Evolutionary conservation across 139 green algal species (phyloP).

Genomic region (Ettlia oleoabundans): DNA sequence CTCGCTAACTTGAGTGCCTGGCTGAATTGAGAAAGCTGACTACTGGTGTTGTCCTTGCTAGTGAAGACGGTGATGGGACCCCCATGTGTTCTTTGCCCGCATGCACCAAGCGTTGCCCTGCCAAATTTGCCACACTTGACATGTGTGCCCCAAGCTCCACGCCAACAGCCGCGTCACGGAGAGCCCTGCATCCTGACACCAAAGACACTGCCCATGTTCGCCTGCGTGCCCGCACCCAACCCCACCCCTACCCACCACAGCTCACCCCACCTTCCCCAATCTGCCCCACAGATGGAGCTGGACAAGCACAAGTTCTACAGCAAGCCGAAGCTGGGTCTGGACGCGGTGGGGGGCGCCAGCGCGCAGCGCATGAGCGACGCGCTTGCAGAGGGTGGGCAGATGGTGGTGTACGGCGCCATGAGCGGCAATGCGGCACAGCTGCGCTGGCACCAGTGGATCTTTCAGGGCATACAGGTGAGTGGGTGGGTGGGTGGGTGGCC

Average conservation of each 20-base stretch:
- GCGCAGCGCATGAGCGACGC: slow-evolving; percentile 67
- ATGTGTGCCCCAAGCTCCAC: too few relatives aligned
- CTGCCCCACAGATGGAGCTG: slow-evolving; percentile 58
- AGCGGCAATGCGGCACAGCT: slow-evolving; percentile 63
- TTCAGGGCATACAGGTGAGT: slow-evolving; percentile 48
- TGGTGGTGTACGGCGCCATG: slow-evolving; percentile 87
- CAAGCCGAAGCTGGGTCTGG: slow-evolving; percentile 84
- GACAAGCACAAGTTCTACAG: slow-evolving; percentile 82
- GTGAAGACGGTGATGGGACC: too few relatives aligned
- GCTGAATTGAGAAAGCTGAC: too few relatives aligned
- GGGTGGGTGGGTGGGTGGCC: background rate
- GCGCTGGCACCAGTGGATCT: slow-evolving; percentile 83
- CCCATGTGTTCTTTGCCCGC: too few relatives aligned
- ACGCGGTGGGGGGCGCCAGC: slow-evolving; percentile 80
- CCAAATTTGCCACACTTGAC: too few relatives aligned
- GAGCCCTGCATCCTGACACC: too few relatives aligned
- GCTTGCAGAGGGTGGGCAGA: slow-evolving; percentile 68
- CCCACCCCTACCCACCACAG: too few relatives aligned
- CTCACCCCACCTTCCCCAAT: background rate
- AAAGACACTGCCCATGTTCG: too few relatives aligned
- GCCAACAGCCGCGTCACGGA: too few relatives aligned
- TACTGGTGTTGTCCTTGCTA: too few relatives aligned
- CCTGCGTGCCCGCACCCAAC: too few relatives aligned
- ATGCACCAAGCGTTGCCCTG: too few relatives aligned
- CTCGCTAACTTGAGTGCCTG: background rate